phyloP scores from a whole-genome alignment of 805 yeast genomes.

The Metschnikowia similis region DNA sequence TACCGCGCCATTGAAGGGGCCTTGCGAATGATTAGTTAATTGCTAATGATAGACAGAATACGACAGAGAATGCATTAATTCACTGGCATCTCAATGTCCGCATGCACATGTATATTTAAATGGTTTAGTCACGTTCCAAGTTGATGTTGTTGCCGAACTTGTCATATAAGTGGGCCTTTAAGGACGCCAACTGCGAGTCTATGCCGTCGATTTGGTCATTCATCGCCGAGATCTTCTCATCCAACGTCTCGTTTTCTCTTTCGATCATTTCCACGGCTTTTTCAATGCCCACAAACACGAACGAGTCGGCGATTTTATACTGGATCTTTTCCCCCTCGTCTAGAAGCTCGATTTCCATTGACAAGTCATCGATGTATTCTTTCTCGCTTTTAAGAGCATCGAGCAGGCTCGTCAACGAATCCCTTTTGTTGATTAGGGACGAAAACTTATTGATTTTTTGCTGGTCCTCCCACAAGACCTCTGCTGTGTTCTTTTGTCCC shows the following conservation, averaged over 20 bases:
- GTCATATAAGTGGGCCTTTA: conserved; percentile 76
- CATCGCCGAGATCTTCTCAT: conserved; percentile 42
- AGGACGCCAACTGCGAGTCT: conserved; percentile 49
- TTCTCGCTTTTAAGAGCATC: conserved; percentile 58
- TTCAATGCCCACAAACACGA: conserved; percentile 62
- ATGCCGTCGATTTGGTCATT: conserved; percentile 47
- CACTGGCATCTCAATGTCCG: too few relatives aligned
- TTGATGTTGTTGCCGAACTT: conserved; percentile 89
- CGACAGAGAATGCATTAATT: too few relatives aligned
- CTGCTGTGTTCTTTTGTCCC: conserved; percentile 51
- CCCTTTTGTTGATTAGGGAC: conserved; percentile 69
- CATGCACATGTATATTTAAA: background rate
- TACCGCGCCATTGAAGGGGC: background rate
- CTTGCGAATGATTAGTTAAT: background rate
- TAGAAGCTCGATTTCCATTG: conserved; percentile 78
- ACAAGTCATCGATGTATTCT: conserved; percentile 82
- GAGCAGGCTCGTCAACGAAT: conserved; percentile 49
- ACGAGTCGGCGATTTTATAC: conserved; percentile 79
- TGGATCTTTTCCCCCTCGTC: conserved; percentile 69
- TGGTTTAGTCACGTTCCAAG: conserved; percentile 48
- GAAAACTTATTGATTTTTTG: conserved; percentile 85
- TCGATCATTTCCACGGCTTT: conserved; percentile 70
- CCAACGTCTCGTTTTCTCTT: conserved; percentile 51
- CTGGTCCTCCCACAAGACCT: conserved; percentile 82
- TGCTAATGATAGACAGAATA: background rate